These are phyloP conservation scores for Oehlia diaphana DNA, from an alignment of 192 early-diverging fungal species.

Conservation along the genomic window DNA sequence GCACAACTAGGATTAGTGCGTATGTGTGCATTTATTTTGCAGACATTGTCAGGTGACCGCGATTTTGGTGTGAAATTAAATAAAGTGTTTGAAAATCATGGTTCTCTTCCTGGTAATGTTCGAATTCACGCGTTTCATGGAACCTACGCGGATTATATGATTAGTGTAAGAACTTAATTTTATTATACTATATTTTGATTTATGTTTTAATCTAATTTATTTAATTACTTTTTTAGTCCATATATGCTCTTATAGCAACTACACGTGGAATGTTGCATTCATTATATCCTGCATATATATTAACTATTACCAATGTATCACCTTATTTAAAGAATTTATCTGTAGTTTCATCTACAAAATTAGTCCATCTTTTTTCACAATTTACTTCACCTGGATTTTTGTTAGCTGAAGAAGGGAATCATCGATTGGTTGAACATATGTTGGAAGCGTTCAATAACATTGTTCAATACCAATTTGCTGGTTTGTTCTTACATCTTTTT, in stretches of 20 bases:
- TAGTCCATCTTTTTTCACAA: constrained; percentile 73
- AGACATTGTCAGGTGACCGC: constrained; percentile 69
- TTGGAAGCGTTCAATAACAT: constrained; percentile 83
- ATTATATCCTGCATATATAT: constrained; percentile 76
- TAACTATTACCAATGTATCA: constrained; percentile 80
- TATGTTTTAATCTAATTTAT: neutral
- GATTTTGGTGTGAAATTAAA: constrained; percentile 68
- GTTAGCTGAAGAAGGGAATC: constrained; percentile 76
- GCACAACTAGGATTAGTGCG: constrained; percentile 75
- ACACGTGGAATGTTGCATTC: constrained; percentile 64
- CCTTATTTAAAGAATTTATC: constrained; percentile 79
- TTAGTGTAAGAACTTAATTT: constrained; percentile 57
- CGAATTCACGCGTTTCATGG: constrained; percentile 61
- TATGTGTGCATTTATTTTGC: constrained; percentile 71
- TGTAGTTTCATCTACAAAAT: constrained; percentile 66
- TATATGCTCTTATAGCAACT: constrained; percentile 73
- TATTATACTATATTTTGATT: neutral
- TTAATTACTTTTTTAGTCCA: constrained; percentile 52
- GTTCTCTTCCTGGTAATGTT: constrained; percentile 57
- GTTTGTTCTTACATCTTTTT: constrained; percentile 37
- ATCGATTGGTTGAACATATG: constrained; percentile 70
- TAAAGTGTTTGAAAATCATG: constrained; percentile 57
- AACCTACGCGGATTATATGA: constrained; percentile 80
- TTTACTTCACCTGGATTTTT: constrained; percentile 80
- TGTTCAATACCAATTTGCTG: constrained; percentile 79